Conservation (phyloP, 371 early-diverging fungal species). For the Mucor lusitanicus region DNA sequence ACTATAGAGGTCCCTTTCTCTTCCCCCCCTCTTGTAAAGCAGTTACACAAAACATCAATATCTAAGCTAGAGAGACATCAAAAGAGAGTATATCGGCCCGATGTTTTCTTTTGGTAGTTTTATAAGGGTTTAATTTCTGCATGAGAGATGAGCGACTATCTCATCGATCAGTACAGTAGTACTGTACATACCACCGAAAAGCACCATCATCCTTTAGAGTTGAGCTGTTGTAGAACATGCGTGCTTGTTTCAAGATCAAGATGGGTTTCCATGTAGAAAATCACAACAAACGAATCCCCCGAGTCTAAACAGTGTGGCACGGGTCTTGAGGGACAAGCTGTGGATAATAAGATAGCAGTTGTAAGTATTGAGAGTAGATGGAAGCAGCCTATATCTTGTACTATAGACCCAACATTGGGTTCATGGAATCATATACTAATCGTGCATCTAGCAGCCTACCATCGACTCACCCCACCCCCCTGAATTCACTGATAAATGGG, state of each 20-base stretch:
- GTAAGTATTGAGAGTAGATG: not conserved
- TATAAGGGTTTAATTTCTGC: not conserved
- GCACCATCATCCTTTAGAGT: not conserved
- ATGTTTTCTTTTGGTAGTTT: not conserved
- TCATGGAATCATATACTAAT: too few species aligned
- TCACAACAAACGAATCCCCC: not conserved
- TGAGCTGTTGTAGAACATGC: not conserved
- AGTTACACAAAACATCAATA: constrained; percentile 1
- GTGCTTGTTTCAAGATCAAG: not conserved
- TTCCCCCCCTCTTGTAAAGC: too few species aligned
- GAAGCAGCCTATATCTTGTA: not conserved
- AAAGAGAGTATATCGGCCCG: not conserved
- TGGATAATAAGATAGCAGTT: too few species aligned
- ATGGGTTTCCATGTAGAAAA: not conserved
- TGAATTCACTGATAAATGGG: not conserved
- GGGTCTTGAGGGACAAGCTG: not conserved
- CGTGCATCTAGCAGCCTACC: too few species aligned
- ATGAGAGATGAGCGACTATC: too few species aligned
- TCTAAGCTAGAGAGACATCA: not conserved
- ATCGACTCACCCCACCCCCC: not conserved
- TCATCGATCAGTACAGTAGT: too few species aligned
- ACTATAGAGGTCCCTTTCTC: too few species aligned
- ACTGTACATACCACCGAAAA: too few species aligned
- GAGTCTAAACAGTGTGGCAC: not conserved
- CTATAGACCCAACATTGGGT: not conserved